Percentiles rank a stretch among this genome's conserved stretches.
These are phyloP conservation scores for Orbilia javanica DNA, from an alignment of 2,329 filamentous ascomycete genomes.

Conservation along the genomic window DNA sequence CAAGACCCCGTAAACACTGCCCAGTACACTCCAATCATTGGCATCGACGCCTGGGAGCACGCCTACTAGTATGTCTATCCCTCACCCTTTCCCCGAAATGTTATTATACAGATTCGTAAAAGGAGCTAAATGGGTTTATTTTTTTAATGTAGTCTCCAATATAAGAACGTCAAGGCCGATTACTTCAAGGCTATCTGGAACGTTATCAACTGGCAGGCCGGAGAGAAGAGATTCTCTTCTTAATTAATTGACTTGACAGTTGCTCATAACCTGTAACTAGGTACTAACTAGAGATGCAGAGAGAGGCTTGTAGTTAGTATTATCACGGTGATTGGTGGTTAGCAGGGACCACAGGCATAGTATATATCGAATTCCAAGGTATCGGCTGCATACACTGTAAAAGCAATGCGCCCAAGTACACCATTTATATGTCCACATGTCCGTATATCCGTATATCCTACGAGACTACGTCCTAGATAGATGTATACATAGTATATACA, in stretches of 20 bases:
- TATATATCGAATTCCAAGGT: not conserved
- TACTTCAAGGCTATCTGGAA: slow-evolving; percentile 96
- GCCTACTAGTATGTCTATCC: slow-evolving; percentile 78
- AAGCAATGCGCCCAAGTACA: no score
- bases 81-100: no score
- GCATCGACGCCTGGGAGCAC: slow-evolving; percentile 96
- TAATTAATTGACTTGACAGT: not conserved
- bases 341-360: no score
- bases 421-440: no score
- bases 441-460: no score
- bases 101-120: not conserved
- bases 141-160: slow-evolving; percentile 75
- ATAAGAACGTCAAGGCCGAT: slow-evolving; percentile 96
- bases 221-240: slow-evolving; percentile 65
- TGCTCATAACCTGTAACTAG: not conserved
- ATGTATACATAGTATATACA: not conserved
- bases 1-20: slow-evolving; percentile 86
- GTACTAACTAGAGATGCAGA: no score
- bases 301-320: not conserved
- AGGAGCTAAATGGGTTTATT: not conserved
- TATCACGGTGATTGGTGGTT: no score
- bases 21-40: slow-evolving; percentile 83
- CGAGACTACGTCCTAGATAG: no score
- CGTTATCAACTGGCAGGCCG: slow-evolving; percentile 94
- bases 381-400: not conserved